Percentiles rank a stretch among this genome's conserved stretches.
phyloP scores from a whole-genome alignment of 352 stramenopile genomes.

The Globisporangium emineosum region DNA sequence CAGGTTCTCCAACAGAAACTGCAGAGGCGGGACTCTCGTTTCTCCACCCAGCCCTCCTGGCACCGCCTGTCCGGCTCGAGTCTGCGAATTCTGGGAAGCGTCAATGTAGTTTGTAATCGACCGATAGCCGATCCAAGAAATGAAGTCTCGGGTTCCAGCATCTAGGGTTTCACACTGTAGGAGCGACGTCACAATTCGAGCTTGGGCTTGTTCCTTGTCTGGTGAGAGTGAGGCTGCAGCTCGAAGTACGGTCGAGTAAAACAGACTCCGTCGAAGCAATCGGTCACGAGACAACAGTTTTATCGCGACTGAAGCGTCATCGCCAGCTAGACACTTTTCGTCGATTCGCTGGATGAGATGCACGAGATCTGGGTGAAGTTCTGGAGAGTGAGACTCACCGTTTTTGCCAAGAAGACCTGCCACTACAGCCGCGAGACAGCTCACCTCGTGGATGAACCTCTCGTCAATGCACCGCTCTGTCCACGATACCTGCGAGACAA shows the following conservation, averaged over 20 bases:
- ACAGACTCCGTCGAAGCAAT: constrained; percentile 6
- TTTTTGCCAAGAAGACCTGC: constrained; percentile 5
- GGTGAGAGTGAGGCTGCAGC: background rate
- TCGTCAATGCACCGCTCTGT: background rate
- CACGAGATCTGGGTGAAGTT: background rate
- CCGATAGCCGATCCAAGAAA: constrained; percentile 12
- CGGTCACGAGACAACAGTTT: background rate
- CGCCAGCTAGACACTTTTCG: background rate
- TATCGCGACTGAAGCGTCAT: background rate
- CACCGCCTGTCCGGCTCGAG: background rate
- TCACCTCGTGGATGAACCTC: constrained; percentile 5
- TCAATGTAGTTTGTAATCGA: background rate
- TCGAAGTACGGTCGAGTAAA: constrained; percentile 12
- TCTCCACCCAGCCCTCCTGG: background rate
- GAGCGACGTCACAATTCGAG: background rate
- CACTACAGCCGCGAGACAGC: constrained; percentile 10
- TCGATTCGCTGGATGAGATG: constrained; percentile 12
- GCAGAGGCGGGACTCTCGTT: background rate
- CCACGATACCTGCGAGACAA: constrained; percentile 11
- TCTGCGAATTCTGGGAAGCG: background rate
- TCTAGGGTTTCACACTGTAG: constrained; percentile 6
- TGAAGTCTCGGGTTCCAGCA: constrained; percentile 1
- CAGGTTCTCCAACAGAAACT: constrained; percentile 1
- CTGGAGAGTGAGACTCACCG: background rate
- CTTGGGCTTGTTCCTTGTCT: background rate